Percentiles rank a stretch among this genome's conserved stretches.
phyloP scores from a whole-genome alignment of 2,329 filamentous ascomycete species.

The Apiospora arundinis region DNA sequence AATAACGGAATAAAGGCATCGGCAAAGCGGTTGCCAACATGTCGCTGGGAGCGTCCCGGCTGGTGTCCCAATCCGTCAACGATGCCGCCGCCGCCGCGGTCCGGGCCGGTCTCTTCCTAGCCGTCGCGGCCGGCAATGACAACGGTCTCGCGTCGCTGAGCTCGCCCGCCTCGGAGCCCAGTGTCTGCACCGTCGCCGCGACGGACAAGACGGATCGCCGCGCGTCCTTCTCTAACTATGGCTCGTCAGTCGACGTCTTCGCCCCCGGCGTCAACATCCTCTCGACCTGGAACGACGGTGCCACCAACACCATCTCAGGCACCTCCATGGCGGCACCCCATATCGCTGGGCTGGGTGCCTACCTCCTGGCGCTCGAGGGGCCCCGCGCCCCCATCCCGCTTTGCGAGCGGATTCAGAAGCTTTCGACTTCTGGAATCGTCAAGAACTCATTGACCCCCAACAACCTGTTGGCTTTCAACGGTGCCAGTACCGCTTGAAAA shows the following conservation, averaged over 20 bases:
- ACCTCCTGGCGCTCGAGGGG: constrained; percentile 55
- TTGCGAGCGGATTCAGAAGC: constrained; percentile 34
- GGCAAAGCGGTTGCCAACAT: constrained; percentile 50
- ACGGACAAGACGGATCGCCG: constrained; percentile 32
- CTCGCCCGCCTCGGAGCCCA: constrained; percentile 39
- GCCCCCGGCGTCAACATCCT: constrained; percentile 49
- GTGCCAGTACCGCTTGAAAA: constrained; percentile 20
- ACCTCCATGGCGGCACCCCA: constrained; percentile 53
- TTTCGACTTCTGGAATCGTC: constrained; percentile 32
- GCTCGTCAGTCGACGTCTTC: constrained; percentile 46
- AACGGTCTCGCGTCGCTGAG: constrained; percentile 30
- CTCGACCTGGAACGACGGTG: constrained; percentile 47
- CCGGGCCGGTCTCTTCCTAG: constrained; percentile 47
- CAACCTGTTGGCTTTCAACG: constrained; percentile 35
- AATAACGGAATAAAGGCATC: constrained; percentile 31
- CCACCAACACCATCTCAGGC: constrained; percentile 48
- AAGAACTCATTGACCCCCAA: constrained; percentile 30
- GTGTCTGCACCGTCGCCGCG: constrained; percentile 44
- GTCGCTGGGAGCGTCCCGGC: constrained; percentile 47
- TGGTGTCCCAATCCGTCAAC: constrained; percentile 43
- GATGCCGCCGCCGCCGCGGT: constrained; percentile 49
- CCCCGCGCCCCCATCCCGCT: constrained; percentile 36
- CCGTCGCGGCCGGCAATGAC: constrained; percentile 55
- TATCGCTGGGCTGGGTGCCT: constrained; percentile 49
- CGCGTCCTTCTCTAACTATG: constrained; percentile 35